Conservation (phyloP, 2,329 filamentous ascomycete species). For the Colletotrichum navitas region DNA sequence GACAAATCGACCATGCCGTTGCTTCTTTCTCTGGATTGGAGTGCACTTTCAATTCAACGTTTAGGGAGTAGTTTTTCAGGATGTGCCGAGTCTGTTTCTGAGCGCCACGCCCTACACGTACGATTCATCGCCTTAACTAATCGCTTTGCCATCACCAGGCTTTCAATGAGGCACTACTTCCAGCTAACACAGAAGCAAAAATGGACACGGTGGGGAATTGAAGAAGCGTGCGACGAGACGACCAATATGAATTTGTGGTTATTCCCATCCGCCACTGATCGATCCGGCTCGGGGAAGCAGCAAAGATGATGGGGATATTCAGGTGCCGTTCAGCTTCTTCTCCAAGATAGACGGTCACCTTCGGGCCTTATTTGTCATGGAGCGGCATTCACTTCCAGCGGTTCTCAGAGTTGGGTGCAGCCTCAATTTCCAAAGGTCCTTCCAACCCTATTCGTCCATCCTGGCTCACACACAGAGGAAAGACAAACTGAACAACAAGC, state of each 20-base stretch:
- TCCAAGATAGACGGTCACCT: neutral
- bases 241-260: neutral
- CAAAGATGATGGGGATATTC: too few relatives aligned
- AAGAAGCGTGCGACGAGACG: neutral
- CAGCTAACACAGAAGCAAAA: neutral
- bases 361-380: neutral
- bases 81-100: neutral
- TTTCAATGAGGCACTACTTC: neutral
- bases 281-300: neutral
- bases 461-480: neutral
- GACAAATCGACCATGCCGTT: neutral
- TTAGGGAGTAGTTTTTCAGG: neutral
- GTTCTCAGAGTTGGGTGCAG: neutral
- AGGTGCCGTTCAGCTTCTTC: neutral
- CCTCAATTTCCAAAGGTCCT: neutral
- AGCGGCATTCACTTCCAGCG: neutral
- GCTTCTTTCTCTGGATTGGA: neutral
- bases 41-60: neutral
- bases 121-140: neutral
- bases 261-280: neutral
- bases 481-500: neutral
- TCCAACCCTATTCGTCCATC: neutral
- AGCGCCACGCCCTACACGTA: neutral
- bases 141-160: neutral
- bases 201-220: neutral